Percentiles rank a stretch among this genome's conserved stretches.
Conservation (phyloP, 305 asterid genomes). For the Fraxinus angustifolia region DNA sequence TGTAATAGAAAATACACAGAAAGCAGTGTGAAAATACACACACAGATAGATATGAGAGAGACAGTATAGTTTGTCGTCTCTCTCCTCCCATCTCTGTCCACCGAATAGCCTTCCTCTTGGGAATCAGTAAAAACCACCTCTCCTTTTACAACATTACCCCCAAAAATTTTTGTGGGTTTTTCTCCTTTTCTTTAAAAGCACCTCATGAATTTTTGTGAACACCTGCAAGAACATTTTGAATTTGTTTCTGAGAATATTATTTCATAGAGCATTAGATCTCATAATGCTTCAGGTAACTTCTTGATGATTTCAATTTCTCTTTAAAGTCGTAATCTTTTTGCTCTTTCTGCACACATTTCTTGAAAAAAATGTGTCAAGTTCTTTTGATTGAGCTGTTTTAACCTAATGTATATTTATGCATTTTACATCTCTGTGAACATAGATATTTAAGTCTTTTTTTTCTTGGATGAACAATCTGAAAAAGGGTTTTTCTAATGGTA, state of each 20-base stretch:
- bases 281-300: conserved; percentile 34
- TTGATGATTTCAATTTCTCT: neutral
- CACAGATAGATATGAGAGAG: conserved; percentile 27
- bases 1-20: conserved; percentile 21
- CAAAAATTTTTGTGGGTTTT: conserved; percentile 7
- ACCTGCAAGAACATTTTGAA: conserved; percentile 6
- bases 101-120: conserved; percentile 28
- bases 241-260: neutral
- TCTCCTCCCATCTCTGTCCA: conserved; percentile 26
- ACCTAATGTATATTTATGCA: neutral
- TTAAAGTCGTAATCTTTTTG: neutral
- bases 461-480: neutral
- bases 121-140: conserved; percentile 26
- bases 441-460: neutral
- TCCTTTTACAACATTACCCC: neutral
- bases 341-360: neutral
- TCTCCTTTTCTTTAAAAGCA: conserved; percentile 5
- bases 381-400: neutral
- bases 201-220: neutral
- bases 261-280: conserved; percentile 26
- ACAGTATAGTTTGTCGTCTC: conserved; percentile 32
- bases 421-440: neutral
- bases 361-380: neutral
- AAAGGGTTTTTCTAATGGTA: neutral
- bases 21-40: conserved; percentile 16